A percentile compares a stretch with the other conserved stretches of the same genome.
Conservation (phyloP, 345 rosid genomes). For the Aquilaria malaccensis region DNA sequence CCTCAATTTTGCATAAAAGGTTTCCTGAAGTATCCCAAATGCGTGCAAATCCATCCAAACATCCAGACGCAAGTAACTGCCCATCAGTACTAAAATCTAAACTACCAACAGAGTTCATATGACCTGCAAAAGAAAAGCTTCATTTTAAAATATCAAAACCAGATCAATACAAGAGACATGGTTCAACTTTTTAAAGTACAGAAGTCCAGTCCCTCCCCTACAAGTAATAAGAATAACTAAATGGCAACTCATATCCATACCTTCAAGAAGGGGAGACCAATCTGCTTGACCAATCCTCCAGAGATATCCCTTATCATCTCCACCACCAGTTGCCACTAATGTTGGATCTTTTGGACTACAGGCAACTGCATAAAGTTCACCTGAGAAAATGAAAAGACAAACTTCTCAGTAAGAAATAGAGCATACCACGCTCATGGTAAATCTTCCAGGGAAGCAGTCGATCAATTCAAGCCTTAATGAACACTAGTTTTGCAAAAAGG, state of each 20-base stretch:
- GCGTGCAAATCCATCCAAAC: slow-evolving; percentile 70
- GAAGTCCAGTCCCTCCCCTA: neutral
- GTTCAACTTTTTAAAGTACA: neutral
- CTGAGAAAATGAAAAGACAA: slow-evolving; percentile 25
- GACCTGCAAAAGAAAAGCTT: slow-evolving; percentile 40
- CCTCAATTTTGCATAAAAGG: slow-evolving; percentile 32
- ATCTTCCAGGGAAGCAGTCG: too few species aligned
- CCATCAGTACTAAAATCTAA: slow-evolving; percentile 78
- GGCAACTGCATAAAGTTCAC: slow-evolving; percentile 67
- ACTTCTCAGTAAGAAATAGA: neutral
- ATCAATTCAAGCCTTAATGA: too few species aligned
- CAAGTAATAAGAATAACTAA: neutral
- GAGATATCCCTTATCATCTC: slow-evolving; percentile 75
- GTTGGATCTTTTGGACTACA: slow-evolving; percentile 75
- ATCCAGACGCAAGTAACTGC: slow-evolving; percentile 70
- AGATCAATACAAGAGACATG: slow-evolving; percentile 1
- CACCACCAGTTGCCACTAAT: slow-evolving; percentile 89
- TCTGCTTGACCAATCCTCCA: slow-evolving; percentile 91
- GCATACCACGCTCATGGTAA: neutral
- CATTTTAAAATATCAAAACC: neutral
- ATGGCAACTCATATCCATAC: slow-evolving; percentile 17
- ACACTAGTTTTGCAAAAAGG: too few species aligned
- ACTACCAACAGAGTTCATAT: slow-evolving; percentile 69
- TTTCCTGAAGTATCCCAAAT: slow-evolving; percentile 66
- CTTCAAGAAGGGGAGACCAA: slow-evolving; percentile 73